A percentile compares a stretch with the other conserved stretches of the same genome.
Evolutionary conservation across 1,139 yeast species (phyloP).

Genomic region (Pichia sp.): DNA sequence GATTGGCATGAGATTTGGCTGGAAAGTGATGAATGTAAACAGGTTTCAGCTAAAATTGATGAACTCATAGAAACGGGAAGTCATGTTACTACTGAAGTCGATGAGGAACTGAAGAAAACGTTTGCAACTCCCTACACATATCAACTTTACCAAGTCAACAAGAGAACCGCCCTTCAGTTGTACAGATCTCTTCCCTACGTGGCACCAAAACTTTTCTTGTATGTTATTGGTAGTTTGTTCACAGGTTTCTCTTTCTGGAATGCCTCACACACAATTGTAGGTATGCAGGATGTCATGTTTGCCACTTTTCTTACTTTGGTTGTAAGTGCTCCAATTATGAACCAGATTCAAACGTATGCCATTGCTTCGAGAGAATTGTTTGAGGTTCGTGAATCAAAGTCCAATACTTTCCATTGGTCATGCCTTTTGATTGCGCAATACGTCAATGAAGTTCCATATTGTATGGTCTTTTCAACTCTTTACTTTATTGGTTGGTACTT

Average conservation of each 20-base stretch:
- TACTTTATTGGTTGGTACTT: slow-evolving; percentile 54
- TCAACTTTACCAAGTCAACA: slow-evolving; percentile 41
- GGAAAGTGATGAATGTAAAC: slow-evolving; percentile 7
- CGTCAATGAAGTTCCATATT: slow-evolving; percentile 54
- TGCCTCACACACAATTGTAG: slow-evolving; percentile 39
- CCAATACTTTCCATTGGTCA: slow-evolving; percentile 67
- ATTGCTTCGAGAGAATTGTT: slow-evolving; percentile 50
- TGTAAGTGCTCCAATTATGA: slow-evolving; percentile 48
- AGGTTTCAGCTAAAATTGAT: slow-evolving; percentile 26
- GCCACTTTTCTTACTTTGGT: slow-evolving; percentile 47
- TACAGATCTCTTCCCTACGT: slow-evolving; percentile 49
- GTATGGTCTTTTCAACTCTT: slow-evolving; percentile 46
- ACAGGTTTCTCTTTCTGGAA: slow-evolving; percentile 38
- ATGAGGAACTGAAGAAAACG: slow-evolving; percentile 32
- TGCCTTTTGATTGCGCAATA: slow-evolving; percentile 49
- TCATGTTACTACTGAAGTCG: slow-evolving; percentile 32
- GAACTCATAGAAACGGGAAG: slow-evolving; percentile 22
- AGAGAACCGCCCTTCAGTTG: slow-evolving; percentile 41
- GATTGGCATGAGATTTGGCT: slow-evolving; percentile 48
- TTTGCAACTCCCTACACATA: slow-evolving; percentile 38
- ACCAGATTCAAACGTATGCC: slow-evolving; percentile 56
- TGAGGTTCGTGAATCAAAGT: slow-evolving; percentile 61
- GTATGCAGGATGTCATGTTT: slow-evolving; percentile 53
- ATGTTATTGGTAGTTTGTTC: slow-evolving; percentile 41
- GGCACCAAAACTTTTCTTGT: slow-evolving; percentile 40